These are phyloP conservation scores for Solanum ahanhuiri DNA, from an alignment of 257 asterid genomes.

Conservation along the genomic window DNA sequence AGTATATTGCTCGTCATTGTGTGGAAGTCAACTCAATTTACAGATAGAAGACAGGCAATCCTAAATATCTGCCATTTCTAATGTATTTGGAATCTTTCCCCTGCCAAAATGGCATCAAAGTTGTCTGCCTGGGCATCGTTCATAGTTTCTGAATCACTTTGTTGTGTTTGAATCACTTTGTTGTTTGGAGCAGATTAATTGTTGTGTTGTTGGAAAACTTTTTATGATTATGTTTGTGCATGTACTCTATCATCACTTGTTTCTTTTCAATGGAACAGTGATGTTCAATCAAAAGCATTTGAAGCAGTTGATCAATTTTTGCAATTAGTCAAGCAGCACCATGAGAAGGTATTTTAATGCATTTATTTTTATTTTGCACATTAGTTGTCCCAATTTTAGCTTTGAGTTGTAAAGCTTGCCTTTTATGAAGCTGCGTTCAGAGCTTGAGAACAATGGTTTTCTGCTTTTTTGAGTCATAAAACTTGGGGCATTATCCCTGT, in stretches of 20 bases:
- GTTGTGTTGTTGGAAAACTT: neutral
- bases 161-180: neutral
- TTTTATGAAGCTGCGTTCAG: neutral
- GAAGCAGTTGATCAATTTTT: conserved; percentile 93
- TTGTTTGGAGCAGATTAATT: neutral
- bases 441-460: neutral
- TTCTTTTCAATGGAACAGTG: conserved; percentile 36
- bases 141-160: neutral
- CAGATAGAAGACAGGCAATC: neutral
- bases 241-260: neutral
- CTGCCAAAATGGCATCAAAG: neutral
- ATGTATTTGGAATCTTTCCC: neutral
- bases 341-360: conserved; percentile 47
- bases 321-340: conserved; percentile 67
- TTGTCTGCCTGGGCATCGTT: neutral
- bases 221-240: neutral
- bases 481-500: neutral
- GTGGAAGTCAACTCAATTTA: neutral
- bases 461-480: neutral
- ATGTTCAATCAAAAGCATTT: conserved; percentile 85
- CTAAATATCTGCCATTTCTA: neutral
- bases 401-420: neutral
- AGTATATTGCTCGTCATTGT: neutral
- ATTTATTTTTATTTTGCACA: neutral
- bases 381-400: neutral